Conservation (phyloP, 73 alveolate genomes). For the Tetrahymena malaccensis region DNA sequence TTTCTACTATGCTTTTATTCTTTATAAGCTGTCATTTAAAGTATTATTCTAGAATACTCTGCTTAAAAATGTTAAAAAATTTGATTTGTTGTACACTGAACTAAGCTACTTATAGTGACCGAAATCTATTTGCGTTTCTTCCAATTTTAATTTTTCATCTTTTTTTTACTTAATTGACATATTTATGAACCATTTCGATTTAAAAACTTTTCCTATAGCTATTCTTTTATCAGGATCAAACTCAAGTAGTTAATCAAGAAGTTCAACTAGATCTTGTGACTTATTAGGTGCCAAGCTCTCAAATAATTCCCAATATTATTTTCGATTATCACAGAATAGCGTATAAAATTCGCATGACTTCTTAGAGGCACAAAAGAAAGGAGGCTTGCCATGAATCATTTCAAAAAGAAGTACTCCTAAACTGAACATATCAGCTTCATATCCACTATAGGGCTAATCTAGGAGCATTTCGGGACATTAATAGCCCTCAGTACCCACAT, state of each 20-base stretch:
- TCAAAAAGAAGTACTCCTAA: background rate
- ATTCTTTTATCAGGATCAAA: background rate
- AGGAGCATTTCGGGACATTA: background rate
- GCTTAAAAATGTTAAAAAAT: background rate
- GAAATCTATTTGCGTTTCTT: background rate
- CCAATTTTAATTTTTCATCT: background rate
- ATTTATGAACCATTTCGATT: background rate
- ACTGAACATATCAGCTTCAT: background rate
- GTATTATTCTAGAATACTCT: background rate
- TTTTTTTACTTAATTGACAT: background rate
- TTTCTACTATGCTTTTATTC: background rate
- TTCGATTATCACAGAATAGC: background rate
- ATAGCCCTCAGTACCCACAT: background rate
- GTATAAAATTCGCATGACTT: background rate
- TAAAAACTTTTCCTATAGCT: background rate
- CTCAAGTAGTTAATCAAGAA: background rate
- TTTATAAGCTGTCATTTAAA: background rate
- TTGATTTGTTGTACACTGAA: background rate
- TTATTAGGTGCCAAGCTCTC: background rate
- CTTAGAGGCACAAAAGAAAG: background rate
- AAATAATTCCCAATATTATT: background rate
- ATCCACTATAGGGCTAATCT: background rate
- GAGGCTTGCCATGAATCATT: background rate
- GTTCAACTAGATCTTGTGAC: background rate
- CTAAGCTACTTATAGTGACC: background rate